Evolutionary conservation across 768 basidiomycete genomes (phyloP), one percentile per base, ranked within the genome.

Genomic region (Tylopilus sp.): DNA sequence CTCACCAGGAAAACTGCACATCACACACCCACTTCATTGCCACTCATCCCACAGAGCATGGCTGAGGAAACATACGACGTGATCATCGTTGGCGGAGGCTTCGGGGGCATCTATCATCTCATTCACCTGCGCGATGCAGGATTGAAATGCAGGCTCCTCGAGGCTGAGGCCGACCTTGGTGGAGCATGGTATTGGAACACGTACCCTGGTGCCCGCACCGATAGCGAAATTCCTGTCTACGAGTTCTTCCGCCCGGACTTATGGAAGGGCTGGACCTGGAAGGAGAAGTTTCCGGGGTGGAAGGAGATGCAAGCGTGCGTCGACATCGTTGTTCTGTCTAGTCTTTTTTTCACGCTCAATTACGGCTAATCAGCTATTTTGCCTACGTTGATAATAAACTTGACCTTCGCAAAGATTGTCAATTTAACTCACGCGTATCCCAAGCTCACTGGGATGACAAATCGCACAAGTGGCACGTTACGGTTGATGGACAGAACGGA

Each of bases 161-260:
- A 58, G 13, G 46, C 45, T 1, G 57, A 42, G 15, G 44, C 57
- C 8, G 42, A 50, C 12, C 22, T 58, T 13, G 58, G 59, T 6
- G 58, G 59, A 0, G 55, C 51, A 6, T 59, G 54, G 55, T 57
- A 52, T 25, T 57, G 55, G 57, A 57, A 52, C 22, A 57, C 33
- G 5, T 57, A 52, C 40, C 57, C 53, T 11, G 51, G 58, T 0
- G 50, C 51, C 6, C 58, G 58, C 15, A 46, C 48, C 6, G 58
- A 60, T 20, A 50, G 48, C 9, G 33, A 47, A 4, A 40, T 58
- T 8, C 57, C 57, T 12, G 13, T 8, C 3, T 58, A 58, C 28
- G 57, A 48, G 21, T 50, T 54, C 20, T 38, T 52, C 8, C 23
- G 17, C 12, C 52, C 51, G 13, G 48, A 58, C 5, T 52, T 58